Evolutionary conservation across 306 rosid genomes (phyloP), one percentile per base, ranked within the genome.

Genomic region (Vicia villosa): DNA sequence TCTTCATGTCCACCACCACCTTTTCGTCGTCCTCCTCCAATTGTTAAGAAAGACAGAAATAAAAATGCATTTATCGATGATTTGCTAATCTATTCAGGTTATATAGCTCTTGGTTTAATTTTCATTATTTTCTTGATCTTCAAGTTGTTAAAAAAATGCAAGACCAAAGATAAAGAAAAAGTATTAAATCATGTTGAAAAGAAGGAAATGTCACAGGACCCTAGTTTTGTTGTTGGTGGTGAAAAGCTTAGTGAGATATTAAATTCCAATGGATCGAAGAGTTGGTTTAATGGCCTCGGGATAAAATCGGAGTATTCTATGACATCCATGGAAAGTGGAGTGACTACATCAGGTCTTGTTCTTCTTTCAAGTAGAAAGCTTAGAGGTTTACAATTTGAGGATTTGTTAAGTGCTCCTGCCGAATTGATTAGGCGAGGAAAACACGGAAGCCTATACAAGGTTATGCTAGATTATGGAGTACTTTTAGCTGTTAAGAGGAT

Each of bases 401-500:
- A 86, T 56, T 46, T 90, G 86, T 87, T 90, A 2, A 66, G 80
- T 67, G 88, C 91, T 66, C 94, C 91, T 17, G 96, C 96, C 8
- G 89, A 87, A 61, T 70, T 90, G 77, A 76, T 90, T 38, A 84
- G 74, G 66, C 86, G 84, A 80, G 95, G 90, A 43, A 86, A 86
- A 30, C 76, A 85, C 58, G 95, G 95, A 61, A 91, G 97, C 81
- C 76, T 85, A 36, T 86, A 79, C 80, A 88, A 88, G 75, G 92
- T 88, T 74, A 80, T 78, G 83, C 68, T 91, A 1, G 83, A 76
- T 3, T 81, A 70, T 58, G 85, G 86, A 58, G 77, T 76, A 55
- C 10, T 43, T 32, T 74, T 91, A 74, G 97, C 88, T 62, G 95
- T 85, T 58, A 86, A 88, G 84, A 88, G 97, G 77, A 85, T 91